Base-by-base conservation (phyloP, 2,329 filamentous ascomycete genomes). In the Epichloe uncinata region DNA sequence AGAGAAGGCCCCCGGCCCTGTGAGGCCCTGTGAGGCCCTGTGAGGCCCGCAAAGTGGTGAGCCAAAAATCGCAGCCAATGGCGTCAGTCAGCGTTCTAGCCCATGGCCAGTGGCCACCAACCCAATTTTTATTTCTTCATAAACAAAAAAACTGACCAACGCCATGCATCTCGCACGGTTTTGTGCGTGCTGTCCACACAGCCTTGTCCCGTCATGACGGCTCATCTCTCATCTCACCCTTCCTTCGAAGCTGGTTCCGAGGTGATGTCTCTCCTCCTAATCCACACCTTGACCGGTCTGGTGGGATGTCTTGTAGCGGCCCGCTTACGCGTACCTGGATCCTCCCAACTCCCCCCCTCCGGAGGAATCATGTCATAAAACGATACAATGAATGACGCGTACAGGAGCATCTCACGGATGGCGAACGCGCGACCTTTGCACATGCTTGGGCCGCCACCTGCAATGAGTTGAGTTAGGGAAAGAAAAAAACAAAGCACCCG, bases 211-310 rank as follows among this genome's bases (percentile, higher is more conserved):
- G 22, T 2, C 2, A 26, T 26, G 7, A 26, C 22, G 22, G 22
- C 22, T 22, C 22, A 22, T 22, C 5, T 22, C 22, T 6, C 22
- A 22, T 22, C 5, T 22, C 22, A 22, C 22, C 1, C 22, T 22
- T 22, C 8, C 26, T 9, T 15, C 15, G 2, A 35, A 33, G 38
- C 5, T 33, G 38, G 13, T 22, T 46, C 8, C 4, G 16, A 33
- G 8, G 33, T 26, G 20, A 49, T 34, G 5, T 45, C 7, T 33
- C 63, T 58, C 48, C 61, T 57, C 54, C 53, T 65, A 18, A 67
- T 57, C 65, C 66, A 68, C 2, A 64, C 61, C 36, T 58, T 61
- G 18, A 66, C 51, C 1, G 59, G 55, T 18, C 52, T 54, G 26
- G 53, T 54, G 3, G 63, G 63, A 45, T 58, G 52, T 20, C 56